phyloP scores from a whole-genome alignment of 495 filamentous ascomycete species.

The Recurvomyces mirabilis region DNA sequence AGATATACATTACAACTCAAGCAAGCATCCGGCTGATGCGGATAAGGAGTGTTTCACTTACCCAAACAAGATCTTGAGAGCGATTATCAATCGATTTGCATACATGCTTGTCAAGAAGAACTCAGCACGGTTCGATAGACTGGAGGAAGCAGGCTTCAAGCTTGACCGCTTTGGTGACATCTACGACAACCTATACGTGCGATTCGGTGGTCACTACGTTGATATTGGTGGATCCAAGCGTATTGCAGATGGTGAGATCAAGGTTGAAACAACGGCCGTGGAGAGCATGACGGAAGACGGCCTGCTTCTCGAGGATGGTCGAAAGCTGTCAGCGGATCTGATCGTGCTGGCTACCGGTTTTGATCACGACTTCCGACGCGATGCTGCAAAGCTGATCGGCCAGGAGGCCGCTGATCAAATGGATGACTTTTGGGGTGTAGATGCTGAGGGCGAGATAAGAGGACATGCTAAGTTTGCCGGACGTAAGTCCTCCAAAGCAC shows the following conservation, averaged over 20 bases:
- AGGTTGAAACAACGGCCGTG: conserved; percentile 26
- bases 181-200: conserved; percentile 22
- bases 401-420: conserved; percentile 27
- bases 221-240: conserved; percentile 32
- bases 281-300: conserved; percentile 30
- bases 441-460: conserved; percentile 33
- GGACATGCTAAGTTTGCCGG: conserved; percentile 32
- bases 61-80: conserved; percentile 21
- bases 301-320: conserved; percentile 29
- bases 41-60: conserved; percentile 23
- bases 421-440: conserved; percentile 32
- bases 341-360: conserved; percentile 36
- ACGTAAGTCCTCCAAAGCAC: conserved; percentile 19
- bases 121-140: conserved; percentile 29
- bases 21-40: conserved; percentile 23
- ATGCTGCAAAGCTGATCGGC: conserved; percentile 25
- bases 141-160: conserved; percentile 29
- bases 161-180: conserved; percentile 27
- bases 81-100: conserved; percentile 5
- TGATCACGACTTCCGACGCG: conserved; percentile 23
- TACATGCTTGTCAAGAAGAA: neutral
- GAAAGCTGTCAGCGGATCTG: conserved; percentile 28
- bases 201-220: conserved; percentile 34
- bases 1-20: conserved; percentile 26
- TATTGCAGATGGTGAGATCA: conserved; percentile 30